These are phyloP conservation scores for Colletotrichum camelliae DNA, from an alignment of 2,329 filamentous ascomycete species.

Conservation along the genomic window DNA sequence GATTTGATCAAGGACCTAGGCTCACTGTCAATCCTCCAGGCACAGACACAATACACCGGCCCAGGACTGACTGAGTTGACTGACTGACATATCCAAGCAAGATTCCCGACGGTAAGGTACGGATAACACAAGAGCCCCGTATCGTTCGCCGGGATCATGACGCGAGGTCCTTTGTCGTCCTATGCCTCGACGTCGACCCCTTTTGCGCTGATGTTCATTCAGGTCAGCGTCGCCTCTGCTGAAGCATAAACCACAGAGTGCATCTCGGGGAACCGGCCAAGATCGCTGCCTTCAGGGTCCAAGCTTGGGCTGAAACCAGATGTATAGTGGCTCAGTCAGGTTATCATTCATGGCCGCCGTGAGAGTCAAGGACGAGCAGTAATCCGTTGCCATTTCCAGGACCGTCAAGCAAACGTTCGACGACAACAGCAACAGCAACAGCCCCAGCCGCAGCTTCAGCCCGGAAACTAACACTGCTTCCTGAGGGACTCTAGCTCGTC, in stretches of 20 bases:
- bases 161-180: background rate
- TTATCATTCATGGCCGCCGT: background rate
- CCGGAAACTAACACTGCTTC: background rate
- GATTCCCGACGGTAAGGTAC: background rate
- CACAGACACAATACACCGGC: background rate
- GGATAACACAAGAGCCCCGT: background rate
- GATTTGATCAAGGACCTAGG: background rate
- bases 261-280: background rate
- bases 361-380: background rate
- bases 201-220: slow-evolving; percentile 10
- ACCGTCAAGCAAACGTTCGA: background rate
- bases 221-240: background rate
- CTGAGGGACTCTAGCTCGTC: background rate
- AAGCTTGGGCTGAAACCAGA: slow-evolving; percentile 21
- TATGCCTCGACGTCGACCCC: background rate
- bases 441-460: background rate
- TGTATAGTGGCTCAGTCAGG: slow-evolving; percentile 4
- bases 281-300: slow-evolving; percentile 11
- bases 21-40: background rate
- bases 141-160: background rate
- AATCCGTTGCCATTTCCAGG: background rate
- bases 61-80: background rate
- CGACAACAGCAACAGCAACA: background rate
- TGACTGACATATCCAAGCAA: background rate
- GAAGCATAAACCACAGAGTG: background rate